Conservation (phyloP, 1,284 basidiomycete genomes). For the Cutaneotrichosporon cavernicola region DNA sequence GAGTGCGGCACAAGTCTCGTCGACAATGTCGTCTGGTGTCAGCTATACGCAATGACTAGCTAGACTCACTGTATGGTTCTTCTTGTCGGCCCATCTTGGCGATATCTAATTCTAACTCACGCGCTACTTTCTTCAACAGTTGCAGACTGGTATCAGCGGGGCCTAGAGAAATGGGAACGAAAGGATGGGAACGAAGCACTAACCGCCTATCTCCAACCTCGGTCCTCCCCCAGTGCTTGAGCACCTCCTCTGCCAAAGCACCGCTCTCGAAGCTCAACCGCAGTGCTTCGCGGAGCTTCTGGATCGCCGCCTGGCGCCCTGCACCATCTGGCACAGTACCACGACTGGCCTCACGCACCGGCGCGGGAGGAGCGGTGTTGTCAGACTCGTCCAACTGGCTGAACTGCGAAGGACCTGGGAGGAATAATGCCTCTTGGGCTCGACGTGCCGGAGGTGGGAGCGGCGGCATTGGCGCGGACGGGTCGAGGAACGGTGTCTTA, state of each 20-base stretch:
- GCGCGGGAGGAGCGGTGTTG: neutral
- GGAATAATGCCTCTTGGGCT: neutral
- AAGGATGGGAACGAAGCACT: neutral
- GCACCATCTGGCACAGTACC: neutral
- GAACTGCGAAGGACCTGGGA: constrained; percentile 2
- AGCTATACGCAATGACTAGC: neutral
- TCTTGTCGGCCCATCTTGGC: constrained; percentile 12
- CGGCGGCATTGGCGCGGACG: neutral
- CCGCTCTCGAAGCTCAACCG: constrained; percentile 18
- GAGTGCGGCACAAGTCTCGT: constrained; percentile 18
- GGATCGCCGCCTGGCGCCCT: constrained; percentile 11
- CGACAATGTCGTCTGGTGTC: constrained; percentile 13
- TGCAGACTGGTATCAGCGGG: constrained; percentile 1
- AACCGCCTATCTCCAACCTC: constrained; percentile 22
- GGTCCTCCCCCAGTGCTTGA: constrained; percentile 22
- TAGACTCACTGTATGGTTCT: constrained; percentile 16
- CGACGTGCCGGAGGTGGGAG: neutral
- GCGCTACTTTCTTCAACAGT: constrained; percentile 17
- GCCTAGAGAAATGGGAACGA: neutral
- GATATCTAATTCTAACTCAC: constrained; percentile 21
- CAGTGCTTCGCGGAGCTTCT: constrained; percentile 21
- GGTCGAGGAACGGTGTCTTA: constrained; percentile 15
- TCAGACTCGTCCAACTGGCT: neutral
- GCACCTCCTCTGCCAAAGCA: constrained; percentile 17
- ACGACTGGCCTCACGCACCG: neutral